phyloP scores from a whole-genome alignment of 2,329 filamentous ascomycete genomes.

The Cadophora sp. region DNA sequence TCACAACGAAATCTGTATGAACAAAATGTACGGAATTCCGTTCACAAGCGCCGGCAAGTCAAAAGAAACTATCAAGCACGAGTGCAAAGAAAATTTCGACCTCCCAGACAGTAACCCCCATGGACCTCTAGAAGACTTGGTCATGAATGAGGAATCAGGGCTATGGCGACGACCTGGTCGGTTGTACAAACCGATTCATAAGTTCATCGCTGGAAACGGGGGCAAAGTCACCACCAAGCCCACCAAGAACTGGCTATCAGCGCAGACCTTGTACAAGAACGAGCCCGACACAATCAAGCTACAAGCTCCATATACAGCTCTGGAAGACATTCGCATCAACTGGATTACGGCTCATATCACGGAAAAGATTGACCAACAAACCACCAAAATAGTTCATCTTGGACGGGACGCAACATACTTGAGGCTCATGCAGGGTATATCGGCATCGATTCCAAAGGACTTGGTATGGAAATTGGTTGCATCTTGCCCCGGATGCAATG shows the following conservation, averaged over 20 bases:
- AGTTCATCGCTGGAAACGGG: neutral
- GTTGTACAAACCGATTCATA: neutral
- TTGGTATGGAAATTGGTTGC: neutral
- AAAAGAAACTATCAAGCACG: neutral
- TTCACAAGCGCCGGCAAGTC: neutral
- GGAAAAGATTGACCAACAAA: neutral
- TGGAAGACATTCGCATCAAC: neutral
- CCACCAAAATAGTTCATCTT: neutral
- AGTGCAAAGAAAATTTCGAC: neutral
- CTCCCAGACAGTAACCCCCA: neutral
- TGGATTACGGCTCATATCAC: neutral
- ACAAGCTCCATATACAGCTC: neutral
- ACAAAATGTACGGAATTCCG: too few relatives aligned
- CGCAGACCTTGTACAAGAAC: neutral
- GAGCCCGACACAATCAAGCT: neutral
- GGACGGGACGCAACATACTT: constrained; percentile 9
- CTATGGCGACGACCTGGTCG: neutral
- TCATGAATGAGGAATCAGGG: neutral
- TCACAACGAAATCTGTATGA: too few relatives aligned
- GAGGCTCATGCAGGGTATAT: neutral
- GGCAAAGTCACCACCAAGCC: neutral
- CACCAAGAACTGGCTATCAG: neutral
- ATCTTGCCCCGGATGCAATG: neutral
- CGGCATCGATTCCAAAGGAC: neutral
- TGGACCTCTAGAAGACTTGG: neutral